Conservation (phyloP, 768 basidiomycete genomes). For the Ramaria sp. region DNA sequence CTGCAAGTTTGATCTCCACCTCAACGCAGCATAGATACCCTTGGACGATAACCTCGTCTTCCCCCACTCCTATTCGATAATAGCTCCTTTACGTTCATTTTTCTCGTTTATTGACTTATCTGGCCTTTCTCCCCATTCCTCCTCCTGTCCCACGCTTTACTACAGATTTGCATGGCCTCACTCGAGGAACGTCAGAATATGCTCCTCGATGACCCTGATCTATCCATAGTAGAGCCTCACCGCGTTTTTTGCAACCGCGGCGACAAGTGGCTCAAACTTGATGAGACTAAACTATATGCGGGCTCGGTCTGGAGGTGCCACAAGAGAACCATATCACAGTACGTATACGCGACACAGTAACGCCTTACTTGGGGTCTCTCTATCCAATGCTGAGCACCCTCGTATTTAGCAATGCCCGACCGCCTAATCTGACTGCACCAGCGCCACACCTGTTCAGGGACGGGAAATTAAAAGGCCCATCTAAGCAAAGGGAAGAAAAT, state of each 20-base stretch:
- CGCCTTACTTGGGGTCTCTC: neutral
- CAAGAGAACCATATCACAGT: conserved; percentile 7
- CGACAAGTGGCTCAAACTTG: conserved; percentile 11
- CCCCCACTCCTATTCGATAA: neutral
- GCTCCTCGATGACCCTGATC: conserved; percentile 57
- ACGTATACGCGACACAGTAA: neutral
- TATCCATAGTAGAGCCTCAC: conserved; percentile 60
- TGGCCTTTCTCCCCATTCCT: neutral
- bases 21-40: too few species aligned
- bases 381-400: neutral
- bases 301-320: conserved; percentile 8
- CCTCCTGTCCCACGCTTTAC: neutral
- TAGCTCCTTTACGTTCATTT: neutral
- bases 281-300: conserved; percentile 29
- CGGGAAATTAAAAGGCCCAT: neutral
- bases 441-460: neutral
- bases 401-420: neutral
- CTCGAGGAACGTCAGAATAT: conserved; percentile 58
- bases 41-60: too few species aligned
- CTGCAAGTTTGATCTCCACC: too few species aligned
- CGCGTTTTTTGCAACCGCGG: conserved; percentile 8
- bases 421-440: neutral
- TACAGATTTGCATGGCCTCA: neutral
- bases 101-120: neutral
- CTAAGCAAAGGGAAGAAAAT: neutral